A percentile compares a stretch with the other conserved stretches of the same genome.
Evolutionary conservation across 164 flowering plant species (phyloP).

Genomic region (Nymphaea thermarum): DNA sequence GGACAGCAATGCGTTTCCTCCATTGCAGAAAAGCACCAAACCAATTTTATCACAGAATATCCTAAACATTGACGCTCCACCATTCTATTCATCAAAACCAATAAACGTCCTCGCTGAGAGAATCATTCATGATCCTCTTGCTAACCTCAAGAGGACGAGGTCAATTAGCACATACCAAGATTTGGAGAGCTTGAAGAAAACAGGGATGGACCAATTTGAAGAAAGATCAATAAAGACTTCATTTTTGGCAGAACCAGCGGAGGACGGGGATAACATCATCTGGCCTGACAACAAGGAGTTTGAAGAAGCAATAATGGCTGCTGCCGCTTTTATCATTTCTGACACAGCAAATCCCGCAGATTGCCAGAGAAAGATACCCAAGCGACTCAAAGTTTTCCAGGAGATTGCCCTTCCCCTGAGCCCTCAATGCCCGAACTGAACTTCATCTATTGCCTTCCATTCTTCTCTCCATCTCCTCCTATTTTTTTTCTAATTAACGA

Average conservation of each 20-base stretch:
- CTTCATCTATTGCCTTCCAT: background rate
- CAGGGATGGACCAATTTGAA: constrained; percentile 17
- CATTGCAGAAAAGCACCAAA: constrained; percentile 13
- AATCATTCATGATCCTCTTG: constrained; percentile 25
- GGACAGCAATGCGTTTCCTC: constrained; percentile 13
- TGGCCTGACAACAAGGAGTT: constrained; percentile 67
- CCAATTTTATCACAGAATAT: constrained; percentile 21
- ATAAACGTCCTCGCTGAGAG: constrained; percentile 11
- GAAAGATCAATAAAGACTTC: constrained; percentile 40
- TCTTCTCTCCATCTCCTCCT: constrained; percentile 1
- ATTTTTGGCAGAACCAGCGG: constrained; percentile 14
- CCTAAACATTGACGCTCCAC: constrained; percentile 57
- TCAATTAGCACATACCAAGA: constrained; percentile 22
- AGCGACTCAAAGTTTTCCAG: constrained; percentile 76
- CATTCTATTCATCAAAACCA: constrained; percentile 44
- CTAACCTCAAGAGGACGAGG: constrained; percentile 62
- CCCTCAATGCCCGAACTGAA: constrained; percentile 23
- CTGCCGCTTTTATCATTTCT: constrained; percentile 31
- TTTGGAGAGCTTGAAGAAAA: background rate
- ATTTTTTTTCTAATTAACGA: constrained; percentile 1
- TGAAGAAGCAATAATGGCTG: constrained; percentile 82
- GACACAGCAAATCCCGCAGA: constrained; percentile 11
- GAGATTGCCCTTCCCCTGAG: constrained; percentile 72
- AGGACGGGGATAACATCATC: constrained; percentile 19
- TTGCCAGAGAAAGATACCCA: constrained; percentile 33